Conservation (phyloP, 139 green algal genomes). For the Auxenochlorella protothecoides region DNA sequence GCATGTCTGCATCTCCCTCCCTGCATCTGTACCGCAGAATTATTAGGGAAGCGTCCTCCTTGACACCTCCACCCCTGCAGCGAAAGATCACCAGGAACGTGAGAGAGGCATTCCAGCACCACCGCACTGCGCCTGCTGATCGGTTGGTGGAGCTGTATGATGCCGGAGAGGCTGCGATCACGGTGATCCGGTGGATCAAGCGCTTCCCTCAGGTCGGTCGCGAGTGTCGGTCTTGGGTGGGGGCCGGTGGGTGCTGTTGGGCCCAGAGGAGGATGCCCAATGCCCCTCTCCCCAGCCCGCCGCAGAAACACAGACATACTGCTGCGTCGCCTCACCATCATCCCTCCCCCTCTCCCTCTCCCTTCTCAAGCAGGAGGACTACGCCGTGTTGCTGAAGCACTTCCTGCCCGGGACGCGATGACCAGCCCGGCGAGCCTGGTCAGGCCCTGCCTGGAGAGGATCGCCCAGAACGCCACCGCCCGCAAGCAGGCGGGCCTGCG, state of each 20-base stretch:
- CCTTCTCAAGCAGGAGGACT: constrained; percentile 14
- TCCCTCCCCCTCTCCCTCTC: not conserved
- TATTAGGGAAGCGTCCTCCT: not conserved
- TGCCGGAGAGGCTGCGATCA: constrained; percentile 12
- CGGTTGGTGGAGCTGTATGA: constrained; percentile 9
- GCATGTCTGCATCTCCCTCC: not conserved
- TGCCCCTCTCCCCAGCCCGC: no score
- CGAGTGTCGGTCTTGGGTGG: not conserved
- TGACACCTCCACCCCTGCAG: constrained; percentile 10
- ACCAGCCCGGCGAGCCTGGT: constrained; percentile 19
- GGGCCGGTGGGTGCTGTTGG: no score
- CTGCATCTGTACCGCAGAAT: constrained; percentile 13
- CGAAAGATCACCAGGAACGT: constrained; percentile 25
- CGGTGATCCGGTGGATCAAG: constrained; percentile 20
- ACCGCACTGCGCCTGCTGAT: not conserved
- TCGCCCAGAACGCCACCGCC: constrained; percentile 23
- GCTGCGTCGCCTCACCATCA: not conserved
- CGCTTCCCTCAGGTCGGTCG: constrained; percentile 17
- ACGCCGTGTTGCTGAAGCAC: constrained; percentile 10
- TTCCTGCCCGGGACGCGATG: not conserved
- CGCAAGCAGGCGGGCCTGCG: constrained; percentile 37
- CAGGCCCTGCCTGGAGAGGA: constrained; percentile 35
- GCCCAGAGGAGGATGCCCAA: no score
- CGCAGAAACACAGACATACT: not conserved
- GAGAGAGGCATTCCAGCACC: constrained; percentile 13